Conservation (phyloP, 2,329 filamentous ascomycete species). For the Aspergillus fumigatiaffinis region DNA sequence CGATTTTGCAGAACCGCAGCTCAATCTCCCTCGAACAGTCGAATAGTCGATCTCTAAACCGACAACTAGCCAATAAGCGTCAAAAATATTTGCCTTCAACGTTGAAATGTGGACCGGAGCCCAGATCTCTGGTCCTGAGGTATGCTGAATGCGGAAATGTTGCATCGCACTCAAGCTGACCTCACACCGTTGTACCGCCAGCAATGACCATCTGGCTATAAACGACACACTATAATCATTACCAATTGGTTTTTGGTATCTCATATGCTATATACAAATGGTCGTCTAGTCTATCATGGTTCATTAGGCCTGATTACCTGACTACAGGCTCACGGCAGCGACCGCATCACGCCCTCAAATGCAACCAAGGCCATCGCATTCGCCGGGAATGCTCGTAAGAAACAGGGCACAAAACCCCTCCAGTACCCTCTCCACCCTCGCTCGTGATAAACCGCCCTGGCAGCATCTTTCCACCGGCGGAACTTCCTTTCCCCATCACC, state of each 20-base stretch:
- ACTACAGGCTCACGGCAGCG: slow-evolving; percentile 31
- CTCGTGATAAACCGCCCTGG: slow-evolving; percentile 70
- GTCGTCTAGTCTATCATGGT: neutral
- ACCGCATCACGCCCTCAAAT: slow-evolving; percentile 87
- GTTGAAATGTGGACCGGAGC: neutral
- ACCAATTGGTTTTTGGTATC: neutral
- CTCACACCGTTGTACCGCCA: neutral
- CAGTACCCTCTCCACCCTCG: slow-evolving; percentile 77
- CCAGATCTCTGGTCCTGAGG: neutral
- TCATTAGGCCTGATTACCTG: neutral
- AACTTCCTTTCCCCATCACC: slow-evolving; percentile 67
- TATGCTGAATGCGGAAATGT: neutral
- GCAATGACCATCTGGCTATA: neutral
- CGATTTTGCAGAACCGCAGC: neutral
- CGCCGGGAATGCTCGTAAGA: slow-evolving; percentile 88
- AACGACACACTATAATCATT: neutral
- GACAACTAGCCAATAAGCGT: neutral
- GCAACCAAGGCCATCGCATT: slow-evolving; percentile 91
- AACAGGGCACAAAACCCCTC: slow-evolving; percentile 90
- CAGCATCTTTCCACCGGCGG: slow-evolving; percentile 74
- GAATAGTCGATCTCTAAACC: neutral
- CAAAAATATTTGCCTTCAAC: neutral
- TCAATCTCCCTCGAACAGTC: neutral
- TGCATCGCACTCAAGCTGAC: neutral
- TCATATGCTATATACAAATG: neutral